Evolutionary conservation across 192 early-diverging fungal species (phyloP).

Genomic region (Kickxella alabastrina): DNA sequence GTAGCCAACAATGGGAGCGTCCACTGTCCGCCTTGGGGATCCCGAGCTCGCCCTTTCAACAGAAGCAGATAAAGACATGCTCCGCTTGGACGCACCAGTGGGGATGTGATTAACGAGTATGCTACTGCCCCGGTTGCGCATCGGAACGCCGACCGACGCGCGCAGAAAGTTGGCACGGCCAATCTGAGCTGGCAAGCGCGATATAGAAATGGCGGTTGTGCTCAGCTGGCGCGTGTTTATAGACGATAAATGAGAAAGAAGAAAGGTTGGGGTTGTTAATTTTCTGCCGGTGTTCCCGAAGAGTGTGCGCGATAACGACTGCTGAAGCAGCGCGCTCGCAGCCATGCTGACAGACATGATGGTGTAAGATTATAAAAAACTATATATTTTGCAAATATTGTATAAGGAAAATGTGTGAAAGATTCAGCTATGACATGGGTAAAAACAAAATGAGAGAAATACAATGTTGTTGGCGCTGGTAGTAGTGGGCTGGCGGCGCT

Average conservation of each 20-base stretch:
- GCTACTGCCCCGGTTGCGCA: not conserved
- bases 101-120: not conserved
- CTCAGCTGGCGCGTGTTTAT: not conserved
- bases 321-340: constrained; percentile 1
- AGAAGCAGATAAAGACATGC: not conserved
- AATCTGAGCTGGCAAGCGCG: constrained; percentile 10
- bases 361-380: not conserved
- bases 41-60: not conserved
- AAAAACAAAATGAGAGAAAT: too few relatives aligned
- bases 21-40: constrained; percentile 11
- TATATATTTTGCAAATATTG: not conserved
- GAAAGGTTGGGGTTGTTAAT: too few relatives aligned
- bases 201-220: not conserved
- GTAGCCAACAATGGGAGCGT: constrained; percentile 74
- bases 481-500: too few relatives aligned
- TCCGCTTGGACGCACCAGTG: not conserved
- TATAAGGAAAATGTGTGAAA: not conserved
- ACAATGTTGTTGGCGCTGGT: too few relatives aligned
- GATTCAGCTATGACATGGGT: not conserved
- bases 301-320: not conserved
- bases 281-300: too few relatives aligned
- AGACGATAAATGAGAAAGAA: too few relatives aligned
- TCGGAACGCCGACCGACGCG: not conserved
- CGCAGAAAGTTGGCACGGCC: constrained; percentile 17
- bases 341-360: not conserved